Base-by-base conservation (phyloP, 164 flowering plant species). In the Vitis cinerea region DNA sequence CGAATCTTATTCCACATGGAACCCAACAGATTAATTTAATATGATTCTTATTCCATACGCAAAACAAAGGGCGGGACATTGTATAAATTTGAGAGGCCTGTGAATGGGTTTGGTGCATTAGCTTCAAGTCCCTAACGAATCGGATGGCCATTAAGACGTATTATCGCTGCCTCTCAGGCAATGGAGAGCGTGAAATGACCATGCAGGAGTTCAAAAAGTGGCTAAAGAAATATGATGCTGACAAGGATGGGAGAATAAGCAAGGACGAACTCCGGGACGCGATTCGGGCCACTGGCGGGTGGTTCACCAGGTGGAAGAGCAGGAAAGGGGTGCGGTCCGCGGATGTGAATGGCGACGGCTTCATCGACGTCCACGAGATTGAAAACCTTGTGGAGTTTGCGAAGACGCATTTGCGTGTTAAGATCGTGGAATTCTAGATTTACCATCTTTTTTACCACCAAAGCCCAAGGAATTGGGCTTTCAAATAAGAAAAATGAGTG, bases 191-290 rank as follows among this genome's bases (percentile, higher is more conserved):
- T 7, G 67, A 64, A 11, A 76, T 76, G 75, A 76, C 63, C 15
- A 16, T 71, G 12, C 64, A 73, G 27, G 67, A 74, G 74, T 77
- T 77, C 65, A 74, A 72, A 71, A 30, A 12, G 13, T 77, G 78
- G 80, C 16, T 80, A 10, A 74, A 51, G 70, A 58, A 31, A 23
- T 64, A 74, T 44, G 80, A 77, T 48, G 56, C 47, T 3, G 69
- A 80, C 62, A 68, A 63, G 23, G 83, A 80, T 15, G 80, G 83
- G 1, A 52, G 52, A 23, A 77, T 80, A 23, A 74, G 74, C 74
- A 71, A 37, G 31, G 72, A 76, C 4, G 79, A 71, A 54, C 61
- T 76, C 10, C 59, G 48, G 37, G 71, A 71, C 4, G 74, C 68
- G n/a, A 50, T 61, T 15, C 47, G 30, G 9, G 49, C 16, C 19